Evolutionary conservation across 2,329 filamentous ascomycete genomes (phyloP).

Genomic region (Clarireedia homoeocarpa): DNA sequence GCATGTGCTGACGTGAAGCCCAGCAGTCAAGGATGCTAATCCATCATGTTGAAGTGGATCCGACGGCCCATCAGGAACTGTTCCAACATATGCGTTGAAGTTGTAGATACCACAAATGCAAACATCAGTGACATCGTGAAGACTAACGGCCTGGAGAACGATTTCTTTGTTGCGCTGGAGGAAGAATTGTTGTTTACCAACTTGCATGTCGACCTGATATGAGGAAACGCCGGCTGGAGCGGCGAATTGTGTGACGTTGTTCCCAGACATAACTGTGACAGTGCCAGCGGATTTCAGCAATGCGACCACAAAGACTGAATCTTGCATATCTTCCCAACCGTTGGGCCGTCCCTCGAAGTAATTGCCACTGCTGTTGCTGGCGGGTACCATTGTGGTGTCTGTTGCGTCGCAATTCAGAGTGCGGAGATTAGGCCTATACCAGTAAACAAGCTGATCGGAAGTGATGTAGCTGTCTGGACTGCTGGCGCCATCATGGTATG

Average conservation of each 20-base stretch:
- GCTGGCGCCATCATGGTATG: constrained; percentile 15
- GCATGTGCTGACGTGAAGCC: constrained; percentile 29
- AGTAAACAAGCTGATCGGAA: constrained; percentile 31
- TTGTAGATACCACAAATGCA: constrained; percentile 22
- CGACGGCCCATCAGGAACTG: constrained; percentile 11
- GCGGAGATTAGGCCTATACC: constrained; percentile 32
- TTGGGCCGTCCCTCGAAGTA: constrained; percentile 21
- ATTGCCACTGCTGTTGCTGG: constrained; percentile 15
- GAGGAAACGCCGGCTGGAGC: constrained; percentile 17
- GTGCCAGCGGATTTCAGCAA: constrained; percentile 24
- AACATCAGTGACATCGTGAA: constrained; percentile 14
- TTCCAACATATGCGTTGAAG: constrained; percentile 23
- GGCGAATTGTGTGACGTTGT: constrained; percentile 14
- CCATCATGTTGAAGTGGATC: constrained; percentile 26
- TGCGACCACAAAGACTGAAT: constrained; percentile 21
- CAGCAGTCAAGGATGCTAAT: constrained; percentile 24
- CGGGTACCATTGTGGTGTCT: constrained; percentile 27
- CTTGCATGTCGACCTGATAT: constrained; percentile 16
- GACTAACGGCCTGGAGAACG: constrained; percentile 14
- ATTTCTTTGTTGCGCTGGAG: constrained; percentile 11
- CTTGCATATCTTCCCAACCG: constrained; percentile 27
- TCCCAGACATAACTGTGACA: constrained; percentile 26
- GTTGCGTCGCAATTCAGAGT: constrained; percentile 28
- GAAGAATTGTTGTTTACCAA: constrained; percentile 18
- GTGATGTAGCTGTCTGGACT: constrained; percentile 14